A percentile compares a stretch with the other conserved stretches of the same genome.
Conservation (phyloP, 257 asterid species). For the Rehmannia glutinosa region DNA sequence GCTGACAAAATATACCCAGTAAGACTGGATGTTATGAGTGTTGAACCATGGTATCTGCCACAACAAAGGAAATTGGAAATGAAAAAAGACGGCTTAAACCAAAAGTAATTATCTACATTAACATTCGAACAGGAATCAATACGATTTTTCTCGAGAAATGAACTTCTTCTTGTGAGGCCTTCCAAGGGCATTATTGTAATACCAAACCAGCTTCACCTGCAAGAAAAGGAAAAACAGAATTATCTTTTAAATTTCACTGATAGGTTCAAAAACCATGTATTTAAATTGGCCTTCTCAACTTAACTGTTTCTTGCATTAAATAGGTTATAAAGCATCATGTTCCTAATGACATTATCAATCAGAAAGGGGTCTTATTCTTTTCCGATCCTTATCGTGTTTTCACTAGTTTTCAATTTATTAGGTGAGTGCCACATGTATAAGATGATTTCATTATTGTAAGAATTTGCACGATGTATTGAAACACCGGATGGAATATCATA, state of each 20-base stretch:
- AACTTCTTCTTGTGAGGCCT: slow-evolving; percentile 94
- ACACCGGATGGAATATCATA: no score
- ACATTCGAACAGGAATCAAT: slow-evolving; percentile 17
- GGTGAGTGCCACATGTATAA: no score
- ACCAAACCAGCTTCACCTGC: slow-evolving; percentile 97
- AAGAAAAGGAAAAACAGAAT: slow-evolving; percentile 9
- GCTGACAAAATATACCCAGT: slow-evolving; percentile 63
- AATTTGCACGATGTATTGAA: no score
- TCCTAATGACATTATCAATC: background rate
- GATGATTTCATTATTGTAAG: no score
- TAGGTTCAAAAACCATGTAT: no score
- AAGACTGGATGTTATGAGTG: slow-evolving; percentile 88
- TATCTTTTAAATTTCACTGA: background rate
- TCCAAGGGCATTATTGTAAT: slow-evolving; percentile 93
- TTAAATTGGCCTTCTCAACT: no score
- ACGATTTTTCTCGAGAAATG: slow-evolving; percentile 91
- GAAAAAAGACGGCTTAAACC: background rate
- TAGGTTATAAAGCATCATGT: background rate
- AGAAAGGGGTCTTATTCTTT: no score
- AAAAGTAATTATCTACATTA: background rate
- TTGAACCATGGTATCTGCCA: slow-evolving; percentile 94
- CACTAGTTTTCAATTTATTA: no score
- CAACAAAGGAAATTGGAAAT: slow-evolving; percentile 4
- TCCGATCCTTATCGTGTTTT: no score
- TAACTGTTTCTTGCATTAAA: background rate